Evolutionary conservation across 2,329 filamentous ascomycete genomes (phyloP).

Genomic region (Cryphonectria naterciae): DNA sequence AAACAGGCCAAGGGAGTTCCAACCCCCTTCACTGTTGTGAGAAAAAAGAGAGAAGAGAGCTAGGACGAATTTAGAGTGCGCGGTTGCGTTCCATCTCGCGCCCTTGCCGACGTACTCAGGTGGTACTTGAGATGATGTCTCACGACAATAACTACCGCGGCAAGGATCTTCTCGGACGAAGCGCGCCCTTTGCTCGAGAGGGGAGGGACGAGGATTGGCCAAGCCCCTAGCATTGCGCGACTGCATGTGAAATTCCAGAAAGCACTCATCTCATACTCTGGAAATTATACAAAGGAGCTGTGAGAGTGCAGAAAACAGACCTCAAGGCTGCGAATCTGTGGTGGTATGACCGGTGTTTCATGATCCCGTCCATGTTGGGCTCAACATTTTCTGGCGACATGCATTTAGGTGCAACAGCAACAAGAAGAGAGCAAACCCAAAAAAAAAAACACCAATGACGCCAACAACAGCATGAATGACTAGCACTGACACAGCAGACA

Average conservation of each 20-base stretch:
- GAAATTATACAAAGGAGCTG: background rate
- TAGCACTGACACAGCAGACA: slow-evolving; percentile 2
- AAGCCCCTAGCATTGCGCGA: background rate
- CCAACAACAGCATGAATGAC: background rate
- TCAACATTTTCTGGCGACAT: background rate
- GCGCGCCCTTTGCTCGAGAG: background rate
- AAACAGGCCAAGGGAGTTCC: background rate
- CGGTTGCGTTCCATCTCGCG: background rate
- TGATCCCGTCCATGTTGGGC: background rate
- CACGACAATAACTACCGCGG: background rate
- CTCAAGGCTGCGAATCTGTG: background rate
- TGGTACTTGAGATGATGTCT: background rate
- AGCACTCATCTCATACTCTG: background rate
- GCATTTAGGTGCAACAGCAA: background rate
- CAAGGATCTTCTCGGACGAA: background rate
- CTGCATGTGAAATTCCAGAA: too few relatives aligned
- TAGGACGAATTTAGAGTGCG: background rate
- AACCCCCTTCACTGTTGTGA: background rate
- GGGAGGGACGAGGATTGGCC: background rate
- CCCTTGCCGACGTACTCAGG: background rate
- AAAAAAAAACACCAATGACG: background rate
- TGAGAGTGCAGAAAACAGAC: background rate
- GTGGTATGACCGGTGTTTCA: background rate
- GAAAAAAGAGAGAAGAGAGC: background rate
- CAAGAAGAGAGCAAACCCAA: background rate